Conservation (phyloP, 192 early-diverging fungal species). For the Backusella tarrabulga region DNA sequence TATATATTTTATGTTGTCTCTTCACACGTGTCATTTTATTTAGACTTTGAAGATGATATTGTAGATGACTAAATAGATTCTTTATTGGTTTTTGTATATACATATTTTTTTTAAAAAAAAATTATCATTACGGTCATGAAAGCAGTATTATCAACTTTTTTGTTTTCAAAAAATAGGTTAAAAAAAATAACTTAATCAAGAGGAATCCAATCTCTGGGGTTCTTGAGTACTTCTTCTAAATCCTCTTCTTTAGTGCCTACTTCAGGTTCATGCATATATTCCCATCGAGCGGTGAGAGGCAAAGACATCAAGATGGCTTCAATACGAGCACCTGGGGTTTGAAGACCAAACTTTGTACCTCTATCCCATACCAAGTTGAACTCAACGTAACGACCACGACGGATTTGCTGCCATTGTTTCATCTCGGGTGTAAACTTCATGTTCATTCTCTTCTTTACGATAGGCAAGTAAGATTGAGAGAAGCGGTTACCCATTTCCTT, state of each 20-base stretch:
- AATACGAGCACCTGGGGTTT: slow-evolving; percentile 93
- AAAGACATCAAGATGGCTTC: slow-evolving; percentile 95
- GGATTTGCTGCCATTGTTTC: slow-evolving; percentile 93
- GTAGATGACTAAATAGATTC: not conserved
- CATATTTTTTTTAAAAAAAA: not conserved
- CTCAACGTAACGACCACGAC: slow-evolving; percentile 95
- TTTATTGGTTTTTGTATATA: slow-evolving; percentile 3
- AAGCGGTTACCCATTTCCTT: slow-evolving; percentile 81
- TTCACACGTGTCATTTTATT: not conserved
- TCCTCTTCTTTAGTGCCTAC: slow-evolving; percentile 69
- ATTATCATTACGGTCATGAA: not conserved
- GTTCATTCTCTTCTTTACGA: slow-evolving; percentile 77
- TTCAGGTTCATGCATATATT: slow-evolving; percentile 79
- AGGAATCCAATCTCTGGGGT: slow-evolving; percentile 76
- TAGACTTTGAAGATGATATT: not conserved
- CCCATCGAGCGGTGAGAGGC: slow-evolving; percentile 94
- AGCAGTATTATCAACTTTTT: slow-evolving; percentile 4
- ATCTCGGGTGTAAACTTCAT: slow-evolving; percentile 73
- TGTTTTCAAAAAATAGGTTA: not conserved
- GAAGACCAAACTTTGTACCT: slow-evolving; percentile 97
- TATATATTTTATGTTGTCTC: not conserved
- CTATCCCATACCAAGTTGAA: slow-evolving; percentile 97
- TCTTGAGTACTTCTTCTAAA: slow-evolving; percentile 78
- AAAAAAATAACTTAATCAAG: slow-evolving; percentile 19
- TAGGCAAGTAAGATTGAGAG: slow-evolving; percentile 84